Conservation (phyloP, 768 basidiomycete species). For the Arthromyces matolae region DNA sequence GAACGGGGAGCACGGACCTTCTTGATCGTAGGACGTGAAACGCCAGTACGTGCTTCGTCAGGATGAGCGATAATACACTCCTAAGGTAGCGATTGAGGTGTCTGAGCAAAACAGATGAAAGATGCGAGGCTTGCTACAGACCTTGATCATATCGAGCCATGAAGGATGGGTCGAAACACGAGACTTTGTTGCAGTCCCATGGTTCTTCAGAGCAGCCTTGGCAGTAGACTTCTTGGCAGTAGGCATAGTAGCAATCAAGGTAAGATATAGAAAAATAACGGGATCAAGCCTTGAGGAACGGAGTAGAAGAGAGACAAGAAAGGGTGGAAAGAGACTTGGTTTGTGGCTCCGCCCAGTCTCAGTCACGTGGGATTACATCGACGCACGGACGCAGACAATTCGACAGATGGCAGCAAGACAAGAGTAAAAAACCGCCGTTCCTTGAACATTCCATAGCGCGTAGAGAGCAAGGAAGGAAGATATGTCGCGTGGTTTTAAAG, state of each 20-base stretch:
- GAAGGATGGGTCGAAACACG: constrained; percentile 50
- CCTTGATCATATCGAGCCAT: constrained; percentile 83
- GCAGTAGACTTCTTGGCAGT: constrained; percentile 34
- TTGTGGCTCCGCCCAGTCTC: constrained; percentile 20
- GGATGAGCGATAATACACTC: constrained; percentile 74
- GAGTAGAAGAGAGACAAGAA: constrained; percentile 13
- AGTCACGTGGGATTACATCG: constrained; percentile 24
- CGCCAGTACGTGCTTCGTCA: constrained; percentile 69
- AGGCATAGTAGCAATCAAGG: constrained; percentile 18
- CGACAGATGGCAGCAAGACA: constrained; percentile 5
- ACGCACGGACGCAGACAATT: constrained; percentile 23
- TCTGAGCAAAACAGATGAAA: constrained; percentile 11
- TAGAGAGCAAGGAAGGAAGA: background rate
- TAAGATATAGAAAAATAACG: background rate
- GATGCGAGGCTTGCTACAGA: constrained; percentile 25
- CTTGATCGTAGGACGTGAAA: constrained; percentile 83
- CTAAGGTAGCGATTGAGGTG: constrained; percentile 21
- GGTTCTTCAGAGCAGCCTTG: constrained; percentile 35
- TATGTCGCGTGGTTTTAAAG: no score
- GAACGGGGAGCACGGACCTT: constrained; percentile 39
- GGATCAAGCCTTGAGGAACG: constrained; percentile 4
- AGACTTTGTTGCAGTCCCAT: constrained; percentile 31
- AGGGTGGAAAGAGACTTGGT: constrained; percentile 23
- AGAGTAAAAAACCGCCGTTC: background rate
- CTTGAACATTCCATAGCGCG: background rate